phyloP scores from a whole-genome alignment of 148 eudicot species.

The Rhododendron mucronatum region DNA sequence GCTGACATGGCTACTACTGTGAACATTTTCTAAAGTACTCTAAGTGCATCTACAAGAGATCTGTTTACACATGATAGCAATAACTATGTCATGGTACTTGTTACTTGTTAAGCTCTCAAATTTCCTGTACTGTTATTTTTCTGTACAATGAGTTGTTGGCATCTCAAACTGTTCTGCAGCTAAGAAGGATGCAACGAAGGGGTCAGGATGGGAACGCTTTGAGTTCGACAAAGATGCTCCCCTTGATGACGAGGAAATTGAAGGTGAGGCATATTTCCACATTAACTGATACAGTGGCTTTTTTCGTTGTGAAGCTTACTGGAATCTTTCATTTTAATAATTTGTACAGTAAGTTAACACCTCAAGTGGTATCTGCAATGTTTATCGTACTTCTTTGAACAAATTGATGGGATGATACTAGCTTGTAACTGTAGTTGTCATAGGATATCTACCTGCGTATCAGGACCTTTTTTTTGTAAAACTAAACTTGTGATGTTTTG shows the following conservation, averaged over 20 bases:
- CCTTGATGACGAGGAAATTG: slow-evolving; percentile 79
- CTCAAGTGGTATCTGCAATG: not conserved
- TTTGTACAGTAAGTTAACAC: not conserved
- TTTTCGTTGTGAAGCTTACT: not conserved
- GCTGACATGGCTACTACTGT: not conserved
- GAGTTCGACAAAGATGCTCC: slow-evolving; percentile 94
- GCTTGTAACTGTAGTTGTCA: not conserved
- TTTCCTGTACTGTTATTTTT: not conserved
- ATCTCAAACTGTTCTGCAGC: slow-evolving; percentile 39
- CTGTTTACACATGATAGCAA: not conserved
- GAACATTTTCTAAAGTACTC: not conserved
- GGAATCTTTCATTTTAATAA: not conserved
- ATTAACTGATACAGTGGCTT: not conserved
- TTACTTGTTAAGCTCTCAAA: not conserved
- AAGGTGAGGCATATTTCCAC: slow-evolving; percentile 44
- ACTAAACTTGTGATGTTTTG: not conserved
- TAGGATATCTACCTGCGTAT: not conserved
- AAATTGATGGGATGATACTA: not conserved
- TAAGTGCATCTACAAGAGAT: not conserved
- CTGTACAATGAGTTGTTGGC: not conserved
- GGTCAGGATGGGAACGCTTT: slow-evolving; percentile 93
- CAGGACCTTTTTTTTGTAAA: not conserved
- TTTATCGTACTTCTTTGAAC: not conserved
- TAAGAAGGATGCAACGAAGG: slow-evolving; percentile 60
- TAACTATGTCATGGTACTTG: not conserved